These are phyloP conservation scores for Durotheca rogersii DNA, from an alignment of 495 filamentous ascomycete genomes.

Conservation along the genomic window DNA sequence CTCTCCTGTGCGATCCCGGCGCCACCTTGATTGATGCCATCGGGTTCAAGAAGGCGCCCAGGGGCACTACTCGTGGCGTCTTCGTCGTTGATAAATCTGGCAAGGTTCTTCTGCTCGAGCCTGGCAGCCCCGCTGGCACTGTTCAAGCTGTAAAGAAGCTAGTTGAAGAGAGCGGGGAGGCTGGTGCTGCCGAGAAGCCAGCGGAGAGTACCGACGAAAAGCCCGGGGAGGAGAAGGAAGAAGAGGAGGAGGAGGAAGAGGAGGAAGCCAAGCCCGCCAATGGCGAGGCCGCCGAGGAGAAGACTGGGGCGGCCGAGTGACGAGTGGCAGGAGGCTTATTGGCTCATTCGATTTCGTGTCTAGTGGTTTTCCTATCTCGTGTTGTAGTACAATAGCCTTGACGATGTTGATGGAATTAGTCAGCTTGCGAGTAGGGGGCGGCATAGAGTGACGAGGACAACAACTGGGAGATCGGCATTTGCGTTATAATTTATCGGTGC, in stretches of 20 bases:
- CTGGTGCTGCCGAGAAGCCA: slow-evolving; percentile 19
- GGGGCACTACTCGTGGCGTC: slow-evolving; percentile 79
- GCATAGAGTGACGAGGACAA: slow-evolving; percentile 19
- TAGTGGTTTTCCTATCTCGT: slow-evolving; percentile 13
- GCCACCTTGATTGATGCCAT: slow-evolving; percentile 72
- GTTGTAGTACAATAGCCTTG: slow-evolving; percentile 13
- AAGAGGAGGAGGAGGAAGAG: slow-evolving; percentile 20
- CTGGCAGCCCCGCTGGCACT: slow-evolving; percentile 61
- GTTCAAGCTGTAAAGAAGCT: slow-evolving; percentile 57
- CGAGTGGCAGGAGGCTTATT: slow-evolving; percentile 1
- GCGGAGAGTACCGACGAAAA: slow-evolving; percentile 22
- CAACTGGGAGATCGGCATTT: slow-evolving; percentile 4
- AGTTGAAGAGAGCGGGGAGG: slow-evolving; percentile 36
- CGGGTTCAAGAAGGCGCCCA: slow-evolving; percentile 72
- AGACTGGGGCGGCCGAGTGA: slow-evolving; percentile 23
- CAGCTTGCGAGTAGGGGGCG: slow-evolving; percentile 14
- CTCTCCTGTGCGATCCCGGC: slow-evolving; percentile 79
- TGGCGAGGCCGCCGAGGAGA: slow-evolving; percentile 27
- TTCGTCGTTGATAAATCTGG: slow-evolving; percentile 80
- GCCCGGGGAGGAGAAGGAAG: slow-evolving; percentile 13
- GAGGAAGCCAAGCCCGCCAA: slow-evolving; percentile 27
- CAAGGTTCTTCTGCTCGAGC: slow-evolving; percentile 62
- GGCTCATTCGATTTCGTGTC: slow-evolving; percentile 1
- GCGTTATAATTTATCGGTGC: slow-evolving; percentile 1
- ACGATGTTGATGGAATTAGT: slow-evolving; percentile 9